Evolutionary conservation across 2,329 filamentous ascomycete genomes (phyloP), one percentile per base, ranked within the genome.

Genomic region (Trichoderma sp.): DNA sequence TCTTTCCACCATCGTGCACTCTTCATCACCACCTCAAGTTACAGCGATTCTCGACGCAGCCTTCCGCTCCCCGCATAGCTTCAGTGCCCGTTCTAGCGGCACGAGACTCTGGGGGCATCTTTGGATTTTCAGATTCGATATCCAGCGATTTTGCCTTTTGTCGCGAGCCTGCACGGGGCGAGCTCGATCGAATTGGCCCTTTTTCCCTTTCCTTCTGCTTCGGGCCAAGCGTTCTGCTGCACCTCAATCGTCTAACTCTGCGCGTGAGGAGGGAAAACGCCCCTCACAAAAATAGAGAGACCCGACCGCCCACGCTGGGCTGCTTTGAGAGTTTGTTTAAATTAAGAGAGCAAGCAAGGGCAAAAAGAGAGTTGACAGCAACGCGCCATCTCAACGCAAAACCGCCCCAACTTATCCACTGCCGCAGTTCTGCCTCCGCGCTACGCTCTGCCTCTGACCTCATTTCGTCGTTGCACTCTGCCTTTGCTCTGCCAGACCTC

Each of bases 381-480:
- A 49, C 67, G 60, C 67, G 67, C 67, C 60, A 64, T 49, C 63
- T 35, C 63, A 67, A 49, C 27, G 40, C 63, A 59, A 67, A 67
- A 29, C 33, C 37, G 56, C 60, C 61, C 61, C 53, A 64, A 37
- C 56, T 21, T 52, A 59, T 67, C 56, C 71, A 68, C 70, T 69
- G 72, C 69, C 73, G 73, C 70, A 70, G 67, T 70, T 70, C 69
- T 68, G 56, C 69, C 62, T 64, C 53, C 65, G 33, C 65, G 69
- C 65, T 67, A 69, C 61, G 16, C 33, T 52, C 62, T 65, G 74
- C 77, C 77, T 80, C 79, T 81, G 79, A 81, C 80, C 80, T 81
- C 80, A 81, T 74, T 74, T 75, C 70, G 72, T 73, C 60, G 66
- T 24, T 71, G 71, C 21, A 2, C 21, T 49, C 21, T 49, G 19